Base-by-base conservation (phyloP, 441 rosid genomes). In the Mallotus repandus region DNA sequence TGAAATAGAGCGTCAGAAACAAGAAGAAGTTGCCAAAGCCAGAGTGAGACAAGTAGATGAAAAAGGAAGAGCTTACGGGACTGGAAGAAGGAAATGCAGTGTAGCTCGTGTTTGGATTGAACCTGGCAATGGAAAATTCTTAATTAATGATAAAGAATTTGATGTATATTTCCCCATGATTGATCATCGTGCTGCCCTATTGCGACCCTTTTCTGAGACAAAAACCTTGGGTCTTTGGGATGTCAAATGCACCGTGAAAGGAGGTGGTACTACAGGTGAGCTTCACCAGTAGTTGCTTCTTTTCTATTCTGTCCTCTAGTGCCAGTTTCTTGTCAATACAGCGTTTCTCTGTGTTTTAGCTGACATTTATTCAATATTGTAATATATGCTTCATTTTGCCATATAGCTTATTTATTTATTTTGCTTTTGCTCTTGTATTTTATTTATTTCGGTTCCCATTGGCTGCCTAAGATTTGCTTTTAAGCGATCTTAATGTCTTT, bases 181-280 rank as follows among this genome's bases (percentile, higher is more conserved):
- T 70, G 99, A 94, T 77, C 93, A 94, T 38, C 93, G 98, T 13
- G 98, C 97, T 72, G 84, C 99, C 49, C 92, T 94, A 78, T 88
- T 95, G 32, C 90, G 94, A 56, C 99, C 99, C 21, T 89, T 92
- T 76, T 78, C 91, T 5, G 98, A 95, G 84, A 91, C 97, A n/a
- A 91, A 95, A 85, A 93, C 98, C 59, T 85, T 93, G 82, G 99
- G 99, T 46, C 89, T 84, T 68, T 94, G 98, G 99, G 94, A 95
- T 78, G 77, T 93, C 12, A 80, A 78, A 43, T 93, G 94, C 78
- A 91, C 97, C 22, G 99, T 95, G 59, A 86, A 90, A 85, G 99
- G 99, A 52, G 98, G 99, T 60, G 98, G 99, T 55, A 81, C 84
- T 69, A 78, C 98, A 71, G 98, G 99, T 91, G 76, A 85, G 83